phyloP scores from a whole-genome alignment of 2,329 filamentous ascomycete genomes.

The Scedosporium apiospermum region DNA sequence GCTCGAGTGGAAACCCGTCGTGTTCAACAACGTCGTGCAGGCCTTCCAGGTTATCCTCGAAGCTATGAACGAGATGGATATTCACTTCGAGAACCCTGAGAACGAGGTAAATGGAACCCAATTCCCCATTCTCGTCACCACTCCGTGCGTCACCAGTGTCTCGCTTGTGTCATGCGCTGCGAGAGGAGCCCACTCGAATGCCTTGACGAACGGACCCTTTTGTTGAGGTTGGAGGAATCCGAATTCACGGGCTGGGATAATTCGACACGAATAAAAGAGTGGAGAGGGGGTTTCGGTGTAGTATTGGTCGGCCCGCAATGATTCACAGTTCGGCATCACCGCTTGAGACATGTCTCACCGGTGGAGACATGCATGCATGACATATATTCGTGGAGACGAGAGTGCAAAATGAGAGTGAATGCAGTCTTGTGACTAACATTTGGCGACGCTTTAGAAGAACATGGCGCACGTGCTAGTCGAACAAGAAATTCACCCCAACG shows the following conservation, averaged over 20 bases:
- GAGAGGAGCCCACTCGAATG: too few relatives aligned
- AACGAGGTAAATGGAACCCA: conserved; percentile 56
- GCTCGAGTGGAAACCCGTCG: conserved; percentile 87
- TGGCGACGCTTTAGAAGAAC: conserved; percentile 48
- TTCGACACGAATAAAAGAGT: not conserved
- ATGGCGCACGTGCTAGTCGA: conserved; percentile 70
- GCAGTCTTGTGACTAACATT: not conserved
- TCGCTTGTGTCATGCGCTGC: too few relatives aligned
- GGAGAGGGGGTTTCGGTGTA: too few relatives aligned
- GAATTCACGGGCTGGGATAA: not conserved
- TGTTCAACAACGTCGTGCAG: conserved; percentile 90
- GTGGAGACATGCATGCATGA: not conserved
- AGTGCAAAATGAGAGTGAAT: not conserved
- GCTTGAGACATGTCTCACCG: not conserved
- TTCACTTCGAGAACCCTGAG: conserved; percentile 66
- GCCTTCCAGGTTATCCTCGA: conserved; percentile 85
- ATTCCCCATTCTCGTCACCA: not conserved
- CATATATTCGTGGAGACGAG: not conserved
- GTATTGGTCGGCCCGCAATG: not conserved
- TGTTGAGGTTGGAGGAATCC: not conserved
- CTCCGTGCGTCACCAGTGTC: not conserved
- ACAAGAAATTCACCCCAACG: conserved; percentile 72
- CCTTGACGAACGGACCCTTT: not conserved
- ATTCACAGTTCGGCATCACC: not conserved
- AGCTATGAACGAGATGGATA: conserved; percentile 78